Conservation (phyloP, 73 alveolate species). For the Paramecium sexaurelia region DNA sequence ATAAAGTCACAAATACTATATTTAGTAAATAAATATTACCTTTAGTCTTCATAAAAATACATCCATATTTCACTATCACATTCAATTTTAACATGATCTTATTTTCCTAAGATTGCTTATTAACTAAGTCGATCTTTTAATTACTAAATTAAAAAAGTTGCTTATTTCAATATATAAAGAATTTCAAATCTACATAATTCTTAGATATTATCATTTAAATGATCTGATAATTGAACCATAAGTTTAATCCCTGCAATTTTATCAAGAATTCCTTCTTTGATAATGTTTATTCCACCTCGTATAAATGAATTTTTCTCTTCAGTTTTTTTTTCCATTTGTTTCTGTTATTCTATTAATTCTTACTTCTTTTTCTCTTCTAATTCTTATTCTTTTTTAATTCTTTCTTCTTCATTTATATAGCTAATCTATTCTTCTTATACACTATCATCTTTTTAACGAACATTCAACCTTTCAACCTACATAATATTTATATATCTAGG, state of each 20-base stretch:
- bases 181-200: not conserved
- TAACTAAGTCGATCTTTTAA: not conserved
- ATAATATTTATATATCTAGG: not conserved
- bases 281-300: not conserved
- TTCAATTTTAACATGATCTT: not conserved
- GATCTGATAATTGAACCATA: not conserved
- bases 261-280: not conserved
- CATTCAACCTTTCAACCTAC: not conserved
- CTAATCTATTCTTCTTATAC: not conserved
- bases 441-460: not conserved
- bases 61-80: not conserved
- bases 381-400: not conserved
- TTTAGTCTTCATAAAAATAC: not conserved
- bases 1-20: not conserved
- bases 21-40: not conserved
- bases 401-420: not conserved
- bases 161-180: slow-evolving; percentile 5
- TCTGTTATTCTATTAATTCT: not conserved
- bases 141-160: not conserved
- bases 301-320: not conserved
- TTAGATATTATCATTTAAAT: not conserved
- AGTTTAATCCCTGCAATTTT: not conserved
- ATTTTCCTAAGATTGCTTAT: not conserved
- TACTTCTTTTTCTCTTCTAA: not conserved
- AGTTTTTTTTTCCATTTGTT: not conserved